Evolutionary conservation across 495 filamentous ascomycete species (phyloP).

Genomic region (Thozetella sp.): DNA sequence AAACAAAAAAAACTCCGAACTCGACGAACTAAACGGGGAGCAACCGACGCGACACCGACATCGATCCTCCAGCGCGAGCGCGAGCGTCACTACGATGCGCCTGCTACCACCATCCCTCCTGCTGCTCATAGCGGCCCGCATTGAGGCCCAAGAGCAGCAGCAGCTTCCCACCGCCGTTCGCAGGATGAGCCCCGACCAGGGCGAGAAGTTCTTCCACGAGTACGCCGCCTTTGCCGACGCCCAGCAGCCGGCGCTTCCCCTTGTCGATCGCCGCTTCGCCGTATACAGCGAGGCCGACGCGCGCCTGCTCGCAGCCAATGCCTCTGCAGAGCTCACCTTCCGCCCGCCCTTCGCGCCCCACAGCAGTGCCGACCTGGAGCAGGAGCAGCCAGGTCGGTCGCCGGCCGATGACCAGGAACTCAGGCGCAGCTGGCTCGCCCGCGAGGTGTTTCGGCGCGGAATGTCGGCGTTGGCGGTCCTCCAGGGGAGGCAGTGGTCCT

Average conservation of each 20-base stretch:
- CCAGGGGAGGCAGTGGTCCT: slow-evolving; percentile 63
- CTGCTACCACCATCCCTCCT: slow-evolving; percentile 51
- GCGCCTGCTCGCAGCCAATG: slow-evolving; percentile 20
- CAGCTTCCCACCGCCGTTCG: slow-evolving; percentile 46
- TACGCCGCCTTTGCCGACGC: slow-evolving; percentile 52
- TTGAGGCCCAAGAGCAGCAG: slow-evolving; percentile 28
- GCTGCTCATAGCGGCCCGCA: slow-evolving; percentile 41
- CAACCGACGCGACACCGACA: no score
- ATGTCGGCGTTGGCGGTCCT: slow-evolving; percentile 37
- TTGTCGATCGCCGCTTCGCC: slow-evolving; percentile 8
- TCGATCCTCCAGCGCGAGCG: neutral
- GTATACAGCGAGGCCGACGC: slow-evolving; percentile 19
- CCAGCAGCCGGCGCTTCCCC: neutral
- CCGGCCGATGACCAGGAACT: neutral
- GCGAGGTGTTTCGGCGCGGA: slow-evolving; percentile 25
- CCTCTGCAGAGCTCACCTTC: slow-evolving; percentile 26
- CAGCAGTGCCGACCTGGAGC: slow-evolving; percentile 17
- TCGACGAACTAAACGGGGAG: no score
- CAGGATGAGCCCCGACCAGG: slow-evolving; percentile 83
- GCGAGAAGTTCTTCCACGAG: slow-evolving; percentile 80
- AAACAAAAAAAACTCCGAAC: no score
- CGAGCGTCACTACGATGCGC: slow-evolving; percentile 32
- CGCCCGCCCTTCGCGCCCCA: slow-evolving; percentile 39
- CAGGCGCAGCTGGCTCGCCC: neutral
- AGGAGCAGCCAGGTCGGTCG: slow-evolving; percentile 6